These are phyloP conservation scores for Lagerstroemia speciosa DNA, from an alignment of 345 rosid genomes.

Conservation along the genomic window DNA sequence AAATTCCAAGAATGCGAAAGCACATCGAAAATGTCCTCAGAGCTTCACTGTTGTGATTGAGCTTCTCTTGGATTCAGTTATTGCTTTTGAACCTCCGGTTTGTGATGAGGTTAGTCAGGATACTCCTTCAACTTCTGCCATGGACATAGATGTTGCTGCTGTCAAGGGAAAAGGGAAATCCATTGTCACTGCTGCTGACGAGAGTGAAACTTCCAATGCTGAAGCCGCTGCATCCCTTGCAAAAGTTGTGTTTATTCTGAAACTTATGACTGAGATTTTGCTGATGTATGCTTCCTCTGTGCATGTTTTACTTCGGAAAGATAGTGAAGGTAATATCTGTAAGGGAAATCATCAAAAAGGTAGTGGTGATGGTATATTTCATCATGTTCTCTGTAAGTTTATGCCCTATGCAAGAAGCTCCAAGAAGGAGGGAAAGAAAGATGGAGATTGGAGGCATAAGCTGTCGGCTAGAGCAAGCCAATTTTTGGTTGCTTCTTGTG, in stretches of 20 bases:
- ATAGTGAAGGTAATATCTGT: slow-evolving; percentile 56
- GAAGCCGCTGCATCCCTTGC: slow-evolving; percentile 75
- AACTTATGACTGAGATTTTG: slow-evolving; percentile 81
- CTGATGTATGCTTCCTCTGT: slow-evolving; percentile 78
- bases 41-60: slow-evolving; percentile 76
- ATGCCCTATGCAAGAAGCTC: slow-evolving; percentile 49
- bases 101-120: slow-evolving; percentile 42
- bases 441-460: slow-evolving; percentile 89
- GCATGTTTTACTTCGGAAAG: slow-evolving; percentile 72
- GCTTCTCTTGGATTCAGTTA: slow-evolving; percentile 68
- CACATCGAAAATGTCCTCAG: slow-evolving; percentile 69
- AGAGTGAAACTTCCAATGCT: slow-evolving; percentile 36
- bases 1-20: slow-evolving; percentile 58
- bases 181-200: slow-evolving; percentile 48
- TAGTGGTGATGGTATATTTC: slow-evolving; percentile 59
- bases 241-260: slow-evolving; percentile 74
- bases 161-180: slow-evolving; percentile 87
- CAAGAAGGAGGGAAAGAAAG: slow-evolving; percentile 62
- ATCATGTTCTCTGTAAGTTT: slow-evolving; percentile 68
- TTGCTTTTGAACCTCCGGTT: slow-evolving; percentile 53
- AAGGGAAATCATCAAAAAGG: slow-evolving; percentile 48
- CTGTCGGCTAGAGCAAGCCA: slow-evolving; percentile 72
- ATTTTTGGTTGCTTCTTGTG: slow-evolving; percentile 81
- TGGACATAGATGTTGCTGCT: slow-evolving; percentile 86
- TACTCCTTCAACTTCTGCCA: slow-evolving; percentile 45